These are phyloP conservation scores for Gossypium armourianum DNA, from an alignment of 441 rosid species.

Conservation along the genomic window DNA sequence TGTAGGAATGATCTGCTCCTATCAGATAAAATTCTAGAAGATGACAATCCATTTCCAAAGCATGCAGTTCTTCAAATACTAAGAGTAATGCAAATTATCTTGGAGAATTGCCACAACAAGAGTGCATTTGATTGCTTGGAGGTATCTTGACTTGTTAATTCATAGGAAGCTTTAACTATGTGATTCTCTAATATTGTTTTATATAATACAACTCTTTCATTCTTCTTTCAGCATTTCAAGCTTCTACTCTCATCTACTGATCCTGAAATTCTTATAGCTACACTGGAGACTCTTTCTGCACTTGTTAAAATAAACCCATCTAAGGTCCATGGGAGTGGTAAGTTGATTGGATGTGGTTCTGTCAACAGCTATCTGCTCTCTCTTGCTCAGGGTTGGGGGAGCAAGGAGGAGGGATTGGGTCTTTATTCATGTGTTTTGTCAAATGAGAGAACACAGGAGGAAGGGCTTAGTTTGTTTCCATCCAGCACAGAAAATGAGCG, in stretches of 20 bases:
- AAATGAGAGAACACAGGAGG: slow-evolving; percentile 78
- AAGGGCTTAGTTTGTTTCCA: slow-evolving; percentile 77
- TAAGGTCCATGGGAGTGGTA: slow-evolving; percentile 80
- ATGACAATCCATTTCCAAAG: slow-evolving; percentile 68
- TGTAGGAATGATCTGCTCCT: slow-evolving; percentile 71
- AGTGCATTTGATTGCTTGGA: slow-evolving; percentile 87
- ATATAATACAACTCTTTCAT: slow-evolving; percentile 15
- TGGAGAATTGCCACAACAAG: slow-evolving; percentile 88
- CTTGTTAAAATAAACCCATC: slow-evolving; percentile 83
- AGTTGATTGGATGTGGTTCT: slow-evolving; percentile 75
- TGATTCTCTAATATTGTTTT: slow-evolving; percentile 7
- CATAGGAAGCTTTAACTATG: background rate
- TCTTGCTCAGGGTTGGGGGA: slow-evolving; percentile 97
- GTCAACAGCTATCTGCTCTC: slow-evolving; percentile 76
- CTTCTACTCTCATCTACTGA: slow-evolving; percentile 84
- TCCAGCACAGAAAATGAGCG: slow-evolving; percentile 48
- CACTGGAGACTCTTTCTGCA: slow-evolving; percentile 83
- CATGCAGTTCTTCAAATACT: slow-evolving; percentile 74
- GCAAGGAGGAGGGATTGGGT: slow-evolving; percentile 96
- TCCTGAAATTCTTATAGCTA: slow-evolving; percentile 81
- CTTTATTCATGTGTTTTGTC: slow-evolving; percentile 84
- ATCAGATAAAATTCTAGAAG: slow-evolving; percentile 60
- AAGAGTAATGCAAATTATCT: slow-evolving; percentile 75
- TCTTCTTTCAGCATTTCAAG: slow-evolving; percentile 73
- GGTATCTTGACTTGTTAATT: slow-evolving; percentile 32